Evolutionary conservation across 768 basidiomycete genomes (phyloP), one percentile per base, ranked within the genome.

Genomic region (Phlebiopsis gigantea): DNA sequence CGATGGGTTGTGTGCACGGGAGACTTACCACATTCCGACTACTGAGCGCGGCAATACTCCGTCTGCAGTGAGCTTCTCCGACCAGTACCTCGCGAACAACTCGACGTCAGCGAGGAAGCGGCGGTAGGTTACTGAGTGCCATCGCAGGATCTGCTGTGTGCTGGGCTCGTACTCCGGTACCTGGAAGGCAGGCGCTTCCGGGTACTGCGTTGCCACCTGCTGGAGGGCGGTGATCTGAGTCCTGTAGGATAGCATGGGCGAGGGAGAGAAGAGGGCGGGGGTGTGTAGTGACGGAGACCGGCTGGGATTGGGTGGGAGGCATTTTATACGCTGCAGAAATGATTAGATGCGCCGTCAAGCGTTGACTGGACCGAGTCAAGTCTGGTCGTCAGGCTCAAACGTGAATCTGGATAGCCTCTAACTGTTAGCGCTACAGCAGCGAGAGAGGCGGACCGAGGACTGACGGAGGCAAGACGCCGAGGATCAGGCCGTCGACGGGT

Each of bases 71-170:
- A 91, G 73, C n/a, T 70, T 66, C 15, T 68, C 71, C 34, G 78
- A 75, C 83, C 88, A 91, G 66, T 87, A 77, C 45, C 75, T 77
- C 31, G 88, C 87, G 59, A 78, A 81, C 30, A 72, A 68, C 64
- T 88, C 84, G 62, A 90, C 84, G 56, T 90, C 84, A 17, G 67
- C 56, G 57, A 76, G 74, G 72, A 91, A 90, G 65, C 84, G 79
- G 14, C 60, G 63, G 70, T 86, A 91, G 52, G 84, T 79, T 68
- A 90, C 77, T 58, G 80, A 68, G 15, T 72, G 69, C 88, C 88
- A 90, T 44, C 72, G 66, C 28, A 75, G 71, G 55, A 81, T 69
- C 55, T 70, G 70, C 19, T 72, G 72, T 39, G 78, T 71, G 29
- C 71, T 62, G 53, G 75, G 63, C 64, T 80, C 75, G 21, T 76